A percentile compares a stretch with the other conserved stretches of the same genome.
Evolutionary conservation across 257 asterid genomes (phyloP).

Genomic region (Primulina eburnea): DNA sequence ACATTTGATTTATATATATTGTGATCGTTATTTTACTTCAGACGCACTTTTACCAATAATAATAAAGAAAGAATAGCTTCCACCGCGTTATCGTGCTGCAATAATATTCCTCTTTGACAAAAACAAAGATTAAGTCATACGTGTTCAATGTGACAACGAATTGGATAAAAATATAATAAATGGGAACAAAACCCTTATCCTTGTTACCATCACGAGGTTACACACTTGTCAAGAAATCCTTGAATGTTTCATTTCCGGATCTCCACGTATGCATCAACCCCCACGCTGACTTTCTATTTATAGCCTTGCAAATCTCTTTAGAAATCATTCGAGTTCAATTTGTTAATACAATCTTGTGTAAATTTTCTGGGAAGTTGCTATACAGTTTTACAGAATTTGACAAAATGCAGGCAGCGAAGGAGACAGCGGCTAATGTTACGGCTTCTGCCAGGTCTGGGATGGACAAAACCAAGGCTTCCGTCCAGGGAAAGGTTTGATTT

Average conservation of each 20-base stretch:
- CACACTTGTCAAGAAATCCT: neutral
- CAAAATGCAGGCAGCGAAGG: constrained; percentile 58
- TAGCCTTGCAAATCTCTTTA: neutral
- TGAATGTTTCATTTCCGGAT: neutral
- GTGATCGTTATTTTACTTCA: too few relatives aligned
- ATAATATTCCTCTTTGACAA: too few relatives aligned
- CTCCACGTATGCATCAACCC: neutral
- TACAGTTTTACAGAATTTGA: neutral
- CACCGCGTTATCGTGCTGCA: too few relatives aligned
- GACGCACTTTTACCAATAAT: too few relatives aligned
- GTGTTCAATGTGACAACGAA: too few relatives aligned
- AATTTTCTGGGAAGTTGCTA: neutral
- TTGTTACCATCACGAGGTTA: neutral
- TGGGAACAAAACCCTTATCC: too few relatives aligned
- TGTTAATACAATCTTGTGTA: too few relatives aligned
- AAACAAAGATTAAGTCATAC: too few relatives aligned
- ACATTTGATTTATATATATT: too few relatives aligned
- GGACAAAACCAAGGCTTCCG: constrained; percentile 64
- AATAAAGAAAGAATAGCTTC: too few relatives aligned
- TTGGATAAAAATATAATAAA: too few relatives aligned
- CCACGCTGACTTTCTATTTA: neutral
- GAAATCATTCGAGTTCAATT: neutral
- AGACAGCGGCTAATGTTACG: constrained; percentile 54
- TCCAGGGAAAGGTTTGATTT: constrained; percentile 45
- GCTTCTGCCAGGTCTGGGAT: constrained; percentile 74